Evolutionary conservation across 352 stramenopile species (phyloP).

Genomic region (Phytophthora cactorum): DNA sequence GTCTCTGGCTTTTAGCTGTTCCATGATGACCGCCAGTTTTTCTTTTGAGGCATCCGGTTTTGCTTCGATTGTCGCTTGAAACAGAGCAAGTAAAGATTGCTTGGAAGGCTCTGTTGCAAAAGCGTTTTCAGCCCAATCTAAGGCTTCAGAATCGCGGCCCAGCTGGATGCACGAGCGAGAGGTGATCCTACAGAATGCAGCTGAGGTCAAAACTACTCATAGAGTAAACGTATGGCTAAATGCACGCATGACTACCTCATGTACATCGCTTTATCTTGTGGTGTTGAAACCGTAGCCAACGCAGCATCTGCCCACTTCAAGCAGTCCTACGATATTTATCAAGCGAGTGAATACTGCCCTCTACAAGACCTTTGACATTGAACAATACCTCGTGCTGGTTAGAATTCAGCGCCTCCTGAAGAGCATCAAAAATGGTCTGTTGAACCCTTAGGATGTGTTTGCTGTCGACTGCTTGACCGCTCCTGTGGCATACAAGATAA

Average conservation of each 20-base stretch:
- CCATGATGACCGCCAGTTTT: conserved; percentile 31
- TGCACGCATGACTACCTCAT: conserved; percentile 46
- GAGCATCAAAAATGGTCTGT: conserved; percentile 54
- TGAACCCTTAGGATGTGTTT: conserved; percentile 33
- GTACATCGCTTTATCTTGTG: conserved; percentile 52
- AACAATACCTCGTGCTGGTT: conserved; percentile 47
- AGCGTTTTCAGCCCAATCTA: conserved; percentile 56
- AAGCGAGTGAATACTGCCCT: conserved; percentile 1
- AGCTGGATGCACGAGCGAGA: conserved; percentile 51
- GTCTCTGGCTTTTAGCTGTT: conserved; percentile 48
- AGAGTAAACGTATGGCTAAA: neutral
- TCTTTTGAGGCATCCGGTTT: conserved; percentile 20
- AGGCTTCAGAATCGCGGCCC: conserved; percentile 34
- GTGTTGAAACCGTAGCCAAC: conserved; percentile 21
- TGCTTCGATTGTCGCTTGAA: conserved; percentile 48
- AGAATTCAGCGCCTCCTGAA: conserved; percentile 46
- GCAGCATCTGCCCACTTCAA: conserved; percentile 56
- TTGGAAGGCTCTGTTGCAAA: conserved; percentile 57
- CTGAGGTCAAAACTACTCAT: conserved; percentile 2
- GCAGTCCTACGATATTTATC: conserved; percentile 39
- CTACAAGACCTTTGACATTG: neutral
- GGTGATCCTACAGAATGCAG: conserved; percentile 28
- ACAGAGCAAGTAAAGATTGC: conserved; percentile 62
- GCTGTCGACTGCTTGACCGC: conserved; percentile 9
- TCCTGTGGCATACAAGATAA: conserved; percentile 11